Evolutionary conservation across 2,329 filamentous ascomycete genomes (phyloP).

Genomic region (Claviceps sorghi): DNA sequence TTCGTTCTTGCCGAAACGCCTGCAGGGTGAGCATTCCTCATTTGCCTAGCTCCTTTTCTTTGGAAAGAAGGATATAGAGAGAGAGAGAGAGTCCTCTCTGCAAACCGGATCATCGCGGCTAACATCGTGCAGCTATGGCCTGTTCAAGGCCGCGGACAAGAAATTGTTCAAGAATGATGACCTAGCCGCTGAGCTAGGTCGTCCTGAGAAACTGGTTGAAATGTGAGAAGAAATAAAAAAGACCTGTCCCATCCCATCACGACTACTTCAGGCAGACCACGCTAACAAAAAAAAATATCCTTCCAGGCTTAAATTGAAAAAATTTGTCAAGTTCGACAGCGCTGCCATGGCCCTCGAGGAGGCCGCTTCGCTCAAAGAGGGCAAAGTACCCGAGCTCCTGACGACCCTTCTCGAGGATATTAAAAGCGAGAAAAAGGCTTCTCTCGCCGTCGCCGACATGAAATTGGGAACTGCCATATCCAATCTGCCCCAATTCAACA

Average conservation of each 20-base stretch:
- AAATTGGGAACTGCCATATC: conserved; percentile 87
- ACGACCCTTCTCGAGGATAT: conserved; percentile 69
- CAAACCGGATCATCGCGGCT: conserved; percentile 10
- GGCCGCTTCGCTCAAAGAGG: conserved; percentile 74
- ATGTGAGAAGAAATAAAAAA: conserved; percentile 46
- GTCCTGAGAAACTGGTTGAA: conserved; percentile 71
- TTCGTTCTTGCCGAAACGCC: conserved; percentile 91
- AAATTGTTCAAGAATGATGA: conserved; percentile 87
- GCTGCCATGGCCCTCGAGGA: conserved; percentile 82
- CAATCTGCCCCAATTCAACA: conserved; percentile 75
- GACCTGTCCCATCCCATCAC: background rate
- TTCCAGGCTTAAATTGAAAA: conserved; percentile 80
- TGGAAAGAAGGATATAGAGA: background rate
- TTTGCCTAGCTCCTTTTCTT: background rate
- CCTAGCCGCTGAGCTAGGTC: conserved; percentile 57
- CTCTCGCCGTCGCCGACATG: conserved; percentile 82
- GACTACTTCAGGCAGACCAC: background rate
- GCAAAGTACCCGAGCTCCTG: conserved; percentile 85
- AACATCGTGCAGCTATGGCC: conserved; percentile 59
- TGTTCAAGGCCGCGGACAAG: conserved; percentile 98
- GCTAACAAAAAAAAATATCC: background rate
- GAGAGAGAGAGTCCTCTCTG: background rate
- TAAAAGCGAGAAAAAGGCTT: conserved; percentile 96
- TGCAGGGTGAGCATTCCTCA: conserved; percentile 44
- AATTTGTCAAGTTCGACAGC: conserved; percentile 95